These are phyloP conservation scores for Breviolum minutum DNA, from an alignment of 73 alveolate genomes.

Conservation along the genomic window DNA sequence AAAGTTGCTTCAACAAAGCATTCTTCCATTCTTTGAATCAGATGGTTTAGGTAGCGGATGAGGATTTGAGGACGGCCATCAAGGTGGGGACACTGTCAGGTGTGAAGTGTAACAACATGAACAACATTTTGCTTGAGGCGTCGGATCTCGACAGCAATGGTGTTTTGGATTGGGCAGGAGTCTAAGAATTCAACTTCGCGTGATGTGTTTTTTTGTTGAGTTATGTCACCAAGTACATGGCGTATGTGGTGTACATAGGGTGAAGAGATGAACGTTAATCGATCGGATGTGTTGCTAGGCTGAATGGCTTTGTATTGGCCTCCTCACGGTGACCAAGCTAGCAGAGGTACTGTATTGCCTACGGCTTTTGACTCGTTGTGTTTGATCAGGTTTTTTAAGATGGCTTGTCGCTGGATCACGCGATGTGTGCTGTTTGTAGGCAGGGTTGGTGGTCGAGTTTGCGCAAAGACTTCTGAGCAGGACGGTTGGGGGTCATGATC, in stretches of 20 bases:
- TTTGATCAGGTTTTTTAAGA: not conserved
- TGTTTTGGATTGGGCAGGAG: conserved; percentile 37
- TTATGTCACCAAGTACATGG: too few species aligned
- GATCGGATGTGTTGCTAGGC: not conserved
- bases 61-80: conserved; percentile 28
- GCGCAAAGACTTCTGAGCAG: conserved; percentile 36
- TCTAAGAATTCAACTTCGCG: not conserved
- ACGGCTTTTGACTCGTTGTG: too few species aligned
- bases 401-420: not conserved
- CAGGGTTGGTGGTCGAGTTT: conserved; percentile 23
- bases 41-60: conserved; percentile 29
- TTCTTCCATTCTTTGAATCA: too few species aligned
- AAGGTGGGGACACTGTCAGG: not conserved
- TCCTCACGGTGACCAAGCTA: conserved; percentile 50
- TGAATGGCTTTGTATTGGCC: conserved; percentile 60
- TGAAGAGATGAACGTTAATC: too few species aligned
- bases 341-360: not conserved
- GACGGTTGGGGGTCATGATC: not conserved
- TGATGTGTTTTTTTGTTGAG: not conserved
- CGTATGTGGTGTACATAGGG: too few species aligned
- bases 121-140: not conserved
- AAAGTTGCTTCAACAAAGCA: too few species aligned
- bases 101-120: not conserved
- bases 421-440: not conserved
- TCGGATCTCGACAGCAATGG: conserved; percentile 50